phyloP scores from a whole-genome alignment of 768 basidiomycete species.

The Phlebiopsis flavidoalba region DNA sequence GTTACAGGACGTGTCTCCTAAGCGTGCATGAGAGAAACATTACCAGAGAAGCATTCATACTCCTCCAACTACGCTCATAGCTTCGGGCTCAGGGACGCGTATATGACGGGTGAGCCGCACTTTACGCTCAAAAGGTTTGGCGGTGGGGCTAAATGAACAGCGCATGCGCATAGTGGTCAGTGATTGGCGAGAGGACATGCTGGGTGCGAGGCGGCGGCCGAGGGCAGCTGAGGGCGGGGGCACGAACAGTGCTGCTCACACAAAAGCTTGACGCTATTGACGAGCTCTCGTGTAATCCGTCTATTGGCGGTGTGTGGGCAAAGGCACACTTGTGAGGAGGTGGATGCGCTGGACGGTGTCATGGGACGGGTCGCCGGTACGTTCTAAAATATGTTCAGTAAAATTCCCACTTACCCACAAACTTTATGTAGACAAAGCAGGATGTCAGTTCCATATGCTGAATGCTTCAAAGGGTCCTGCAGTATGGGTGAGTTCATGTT shows the following conservation, averaged over 20 bases:
- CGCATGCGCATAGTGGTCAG: constrained; percentile 51
- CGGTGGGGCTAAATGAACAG: background rate
- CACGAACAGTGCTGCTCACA: constrained; percentile 48
- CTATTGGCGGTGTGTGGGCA: constrained; percentile 89
- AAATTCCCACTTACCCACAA: no score
- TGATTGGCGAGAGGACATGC: constrained; percentile 93
- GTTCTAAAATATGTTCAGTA: no score
- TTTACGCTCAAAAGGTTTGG: background rate
- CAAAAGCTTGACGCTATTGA: constrained; percentile 81
- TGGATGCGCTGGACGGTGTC: constrained; percentile 86
- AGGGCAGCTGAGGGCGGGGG: constrained; percentile 42
- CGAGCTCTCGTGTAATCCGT: constrained; percentile 86
- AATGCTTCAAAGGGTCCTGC: constrained; percentile 86
- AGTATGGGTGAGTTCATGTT: constrained; percentile 63
- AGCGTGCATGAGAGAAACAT: no score
- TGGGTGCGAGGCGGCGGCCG: no score
- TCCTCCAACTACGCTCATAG: constrained; percentile 10
- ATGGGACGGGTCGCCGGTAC: constrained; percentile 77
- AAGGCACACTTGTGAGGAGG: constrained; percentile 92
- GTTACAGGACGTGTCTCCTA: no score
- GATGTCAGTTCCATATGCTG: constrained; percentile 83
- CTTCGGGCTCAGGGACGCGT: constrained; percentile 8
- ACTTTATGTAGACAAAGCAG: constrained; percentile 76
- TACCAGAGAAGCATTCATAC: no score
- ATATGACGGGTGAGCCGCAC: constrained; percentile 12